phyloP scores from a whole-genome alignment of 2,329 filamentous ascomycete species.

The Dothidotthia symphoricarpi region DNA sequence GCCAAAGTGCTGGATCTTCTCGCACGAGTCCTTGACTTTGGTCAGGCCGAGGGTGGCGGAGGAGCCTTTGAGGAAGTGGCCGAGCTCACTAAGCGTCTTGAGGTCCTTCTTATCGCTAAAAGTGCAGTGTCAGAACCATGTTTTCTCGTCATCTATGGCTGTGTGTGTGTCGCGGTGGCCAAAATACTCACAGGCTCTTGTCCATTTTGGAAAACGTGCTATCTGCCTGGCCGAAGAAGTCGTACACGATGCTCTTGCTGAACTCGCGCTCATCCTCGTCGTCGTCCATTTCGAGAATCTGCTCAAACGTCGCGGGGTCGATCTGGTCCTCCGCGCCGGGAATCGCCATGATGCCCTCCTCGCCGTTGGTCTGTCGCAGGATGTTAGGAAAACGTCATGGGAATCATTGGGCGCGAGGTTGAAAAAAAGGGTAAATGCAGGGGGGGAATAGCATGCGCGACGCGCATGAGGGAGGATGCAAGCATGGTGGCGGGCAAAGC shows the following conservation, averaged over 20 bases:
- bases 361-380: constrained; percentile 23
- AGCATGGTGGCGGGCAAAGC: constrained; percentile 15
- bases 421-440: constrained; percentile 5
- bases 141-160: too few relatives aligned
- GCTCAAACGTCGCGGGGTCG: constrained; percentile 78
- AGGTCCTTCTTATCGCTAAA: constrained; percentile 70
- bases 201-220: constrained; percentile 86
- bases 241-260: constrained; percentile 81
- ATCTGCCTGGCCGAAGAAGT: constrained; percentile 90
- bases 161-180: constrained; percentile 2
- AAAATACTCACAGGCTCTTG: constrained; percentile 69
- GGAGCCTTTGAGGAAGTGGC: constrained; percentile 96
- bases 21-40: constrained; percentile 89
- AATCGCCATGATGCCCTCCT: constrained; percentile 43
- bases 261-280: constrained; percentile 82
- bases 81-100: constrained; percentile 72
- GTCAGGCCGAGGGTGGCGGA: constrained; percentile 88
- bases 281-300: constrained; percentile 99
- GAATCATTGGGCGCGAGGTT: constrained; percentile 6
- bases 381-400: constrained; percentile 8
- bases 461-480: constrained; percentile 2
- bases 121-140: constrained; percentile 15
- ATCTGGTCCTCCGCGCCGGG: constrained; percentile 71
- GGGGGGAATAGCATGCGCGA: neutral
- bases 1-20: constrained; percentile 94